These are phyloP conservation scores for Paecilomyces niveus DNA, from an alignment of 2,329 filamentous ascomycete genomes.

Conservation along the genomic window DNA sequence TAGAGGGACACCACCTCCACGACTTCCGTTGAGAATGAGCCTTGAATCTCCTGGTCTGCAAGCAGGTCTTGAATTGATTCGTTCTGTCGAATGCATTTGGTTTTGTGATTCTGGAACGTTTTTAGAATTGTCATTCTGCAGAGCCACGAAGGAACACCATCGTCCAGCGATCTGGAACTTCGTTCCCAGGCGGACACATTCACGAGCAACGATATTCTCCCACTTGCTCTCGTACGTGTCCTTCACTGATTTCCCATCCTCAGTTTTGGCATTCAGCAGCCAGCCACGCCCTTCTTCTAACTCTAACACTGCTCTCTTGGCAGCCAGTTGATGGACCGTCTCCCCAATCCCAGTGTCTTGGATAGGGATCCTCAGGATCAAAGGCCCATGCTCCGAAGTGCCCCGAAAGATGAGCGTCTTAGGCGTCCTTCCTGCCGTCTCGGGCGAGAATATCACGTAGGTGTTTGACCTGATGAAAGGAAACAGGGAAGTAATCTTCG, in stretches of 20 bases:
- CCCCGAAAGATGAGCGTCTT: conserved; percentile 54
- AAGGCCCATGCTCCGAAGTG: conserved; percentile 49
- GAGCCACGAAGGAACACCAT: conserved; percentile 67
- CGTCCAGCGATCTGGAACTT: conserved; percentile 61
- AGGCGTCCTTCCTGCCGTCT: conserved; percentile 40
- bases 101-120: conserved; percentile 2
- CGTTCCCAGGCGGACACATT: conserved; percentile 59
- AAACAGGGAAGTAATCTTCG: conserved; percentile 57
- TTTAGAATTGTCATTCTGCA: conserved; percentile 38
- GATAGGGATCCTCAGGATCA: conserved; percentile 60
- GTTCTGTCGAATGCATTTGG: neutral
- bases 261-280: conserved; percentile 47
- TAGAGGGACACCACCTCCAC: neutral
- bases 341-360: conserved; percentile 41
- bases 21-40: neutral
- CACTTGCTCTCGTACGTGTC: conserved; percentile 46
- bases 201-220: conserved; percentile 55
- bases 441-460: conserved; percentile 57
- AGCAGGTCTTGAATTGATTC: neutral
- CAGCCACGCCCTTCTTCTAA: conserved; percentile 65
- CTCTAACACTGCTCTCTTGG: conserved; percentile 60
- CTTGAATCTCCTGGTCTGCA: neutral
- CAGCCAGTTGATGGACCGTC: conserved; percentile 64
- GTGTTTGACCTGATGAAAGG: conserved; percentile 59
- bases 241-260: conserved; percentile 38